Evolutionary conservation across 225 moss, liverwort and hornwort genomes (phyloP).

Genomic region (Neckera pumila): DNA sequence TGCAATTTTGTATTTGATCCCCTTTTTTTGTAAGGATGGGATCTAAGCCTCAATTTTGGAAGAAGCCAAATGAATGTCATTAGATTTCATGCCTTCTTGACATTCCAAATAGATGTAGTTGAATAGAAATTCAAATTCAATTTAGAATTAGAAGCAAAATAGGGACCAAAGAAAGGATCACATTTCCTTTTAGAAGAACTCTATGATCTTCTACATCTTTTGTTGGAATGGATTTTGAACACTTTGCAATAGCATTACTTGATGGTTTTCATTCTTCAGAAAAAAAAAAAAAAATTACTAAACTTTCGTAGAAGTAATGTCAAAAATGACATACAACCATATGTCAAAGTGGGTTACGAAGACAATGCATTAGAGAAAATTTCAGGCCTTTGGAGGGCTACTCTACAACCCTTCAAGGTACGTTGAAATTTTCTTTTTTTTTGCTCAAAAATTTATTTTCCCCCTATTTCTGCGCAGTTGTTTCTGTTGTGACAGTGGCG

Average conservation of each 20-base stretch:
- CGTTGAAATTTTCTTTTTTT: too few relatives aligned
- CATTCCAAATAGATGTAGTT: background rate
- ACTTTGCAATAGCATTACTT: background rate
- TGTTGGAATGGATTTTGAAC: background rate
- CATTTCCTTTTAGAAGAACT: background rate
- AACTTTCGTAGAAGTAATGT: background rate
- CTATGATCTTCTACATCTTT: background rate
- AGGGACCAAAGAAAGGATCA: background rate
- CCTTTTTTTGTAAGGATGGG: background rate
- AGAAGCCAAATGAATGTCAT: background rate
- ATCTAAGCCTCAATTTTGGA: background rate
- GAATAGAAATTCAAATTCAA: background rate
- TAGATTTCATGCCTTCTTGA: background rate
- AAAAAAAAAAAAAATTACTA: accelerated
- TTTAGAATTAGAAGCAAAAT: background rate
- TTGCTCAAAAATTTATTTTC: too few relatives aligned
- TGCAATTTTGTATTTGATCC: too few relatives aligned
- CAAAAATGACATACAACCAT: background rate
- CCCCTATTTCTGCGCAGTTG: too few relatives aligned
- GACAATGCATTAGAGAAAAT: too few relatives aligned
- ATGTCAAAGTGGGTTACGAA: background rate
- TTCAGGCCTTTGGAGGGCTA: too few relatives aligned
- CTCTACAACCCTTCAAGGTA: too few relatives aligned
- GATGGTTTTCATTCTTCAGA: background rate
- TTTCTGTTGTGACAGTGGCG: too few relatives aligned